These are phyloP conservation scores for Olyra latifolia DNA, from an alignment of 176 grass and related monocot genomes.

Conservation along the genomic window DNA sequence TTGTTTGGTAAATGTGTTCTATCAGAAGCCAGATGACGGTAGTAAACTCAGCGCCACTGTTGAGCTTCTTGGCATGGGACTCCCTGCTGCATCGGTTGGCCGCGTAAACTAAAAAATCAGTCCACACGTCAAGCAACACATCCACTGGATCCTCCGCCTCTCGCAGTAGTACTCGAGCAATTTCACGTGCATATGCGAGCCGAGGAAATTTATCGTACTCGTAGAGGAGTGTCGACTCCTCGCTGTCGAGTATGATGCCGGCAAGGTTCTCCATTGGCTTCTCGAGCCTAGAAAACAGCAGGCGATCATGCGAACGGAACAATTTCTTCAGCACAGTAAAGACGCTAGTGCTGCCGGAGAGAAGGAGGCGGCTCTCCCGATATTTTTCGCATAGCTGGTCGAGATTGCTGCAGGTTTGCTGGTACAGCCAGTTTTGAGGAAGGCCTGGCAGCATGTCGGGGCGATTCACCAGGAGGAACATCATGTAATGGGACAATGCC, in stretches of 20 bases:
- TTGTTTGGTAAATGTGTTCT: neutral
- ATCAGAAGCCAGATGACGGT: constrained; percentile 9
- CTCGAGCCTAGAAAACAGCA: neutral
- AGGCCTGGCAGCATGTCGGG: constrained; percentile 22
- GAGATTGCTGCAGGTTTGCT: neutral
- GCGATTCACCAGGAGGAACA: constrained; percentile 14
- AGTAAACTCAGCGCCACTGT: neutral
- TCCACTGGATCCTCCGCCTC: rapidly evolving
- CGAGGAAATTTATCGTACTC: no score
- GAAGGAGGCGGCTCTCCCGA: no score
- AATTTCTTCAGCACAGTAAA: neutral
- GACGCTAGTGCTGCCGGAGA: neutral
- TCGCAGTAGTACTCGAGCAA: rapidly evolving
- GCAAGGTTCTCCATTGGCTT: neutral
- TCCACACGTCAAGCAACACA: neutral
- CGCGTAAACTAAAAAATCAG: neutral
- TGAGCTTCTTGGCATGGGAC: constrained; percentile 25
- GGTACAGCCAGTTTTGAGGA: constrained; percentile 8
- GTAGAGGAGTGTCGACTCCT: no score
- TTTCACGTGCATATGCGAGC: rapidly evolving
- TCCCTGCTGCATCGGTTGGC: constrained; percentile 15
- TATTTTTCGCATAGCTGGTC: no score
- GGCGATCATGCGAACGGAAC: neutral
- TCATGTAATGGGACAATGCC: constrained; percentile 19
- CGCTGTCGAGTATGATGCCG: rapidly evolving